Percentiles rank a stretch among this genome's conserved stretches.
Conservation (phyloP, 495 filamentous ascomycete species). For the Lasiosphaeria hispida region DNA sequence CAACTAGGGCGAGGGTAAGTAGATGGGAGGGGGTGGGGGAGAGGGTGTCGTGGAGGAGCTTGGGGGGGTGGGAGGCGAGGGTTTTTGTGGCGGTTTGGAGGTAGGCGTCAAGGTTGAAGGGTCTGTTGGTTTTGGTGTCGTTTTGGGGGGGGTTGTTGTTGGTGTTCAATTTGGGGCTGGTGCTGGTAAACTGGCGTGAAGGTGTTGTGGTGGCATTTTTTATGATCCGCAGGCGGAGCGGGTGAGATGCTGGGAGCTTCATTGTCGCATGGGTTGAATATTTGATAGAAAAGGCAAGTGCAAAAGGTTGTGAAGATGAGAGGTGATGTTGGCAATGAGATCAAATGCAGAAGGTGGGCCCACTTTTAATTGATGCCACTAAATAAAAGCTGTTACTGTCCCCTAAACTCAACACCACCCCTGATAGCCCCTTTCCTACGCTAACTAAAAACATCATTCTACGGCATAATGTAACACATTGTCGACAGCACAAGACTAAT, state of each 20-base stretch:
- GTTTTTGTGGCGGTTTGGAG: slow-evolving; percentile 6
- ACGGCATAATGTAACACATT: too few species aligned
- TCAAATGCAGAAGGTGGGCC: neutral
- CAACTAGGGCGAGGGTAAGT: slow-evolving; percentile 59
- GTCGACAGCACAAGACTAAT: too few species aligned
- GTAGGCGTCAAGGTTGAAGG: slow-evolving; percentile 15
- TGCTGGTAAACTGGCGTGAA: neutral
- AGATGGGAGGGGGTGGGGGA: slow-evolving; percentile 62
- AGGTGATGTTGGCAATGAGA: neutral
- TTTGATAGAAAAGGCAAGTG: too few species aligned
- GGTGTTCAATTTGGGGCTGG: neutral
- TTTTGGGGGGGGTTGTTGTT: neutral
- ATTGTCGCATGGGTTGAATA: too few species aligned
- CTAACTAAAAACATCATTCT: neutral
- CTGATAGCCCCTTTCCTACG: neutral
- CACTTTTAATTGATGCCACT: too few species aligned
- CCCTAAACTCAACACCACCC: neutral
- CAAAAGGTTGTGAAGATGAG: neutral
- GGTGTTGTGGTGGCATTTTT: neutral
- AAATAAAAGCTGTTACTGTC: too few species aligned
- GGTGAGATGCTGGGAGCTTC: too few species aligned
- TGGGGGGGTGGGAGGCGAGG: slow-evolving; percentile 47
- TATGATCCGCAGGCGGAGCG: too few species aligned
- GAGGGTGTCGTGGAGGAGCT: slow-evolving; percentile 62
- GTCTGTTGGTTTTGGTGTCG: neutral